Base-by-base conservation (phyloP, 2,329 filamentous ascomycete species). In the Penicillium sp. region DNA sequence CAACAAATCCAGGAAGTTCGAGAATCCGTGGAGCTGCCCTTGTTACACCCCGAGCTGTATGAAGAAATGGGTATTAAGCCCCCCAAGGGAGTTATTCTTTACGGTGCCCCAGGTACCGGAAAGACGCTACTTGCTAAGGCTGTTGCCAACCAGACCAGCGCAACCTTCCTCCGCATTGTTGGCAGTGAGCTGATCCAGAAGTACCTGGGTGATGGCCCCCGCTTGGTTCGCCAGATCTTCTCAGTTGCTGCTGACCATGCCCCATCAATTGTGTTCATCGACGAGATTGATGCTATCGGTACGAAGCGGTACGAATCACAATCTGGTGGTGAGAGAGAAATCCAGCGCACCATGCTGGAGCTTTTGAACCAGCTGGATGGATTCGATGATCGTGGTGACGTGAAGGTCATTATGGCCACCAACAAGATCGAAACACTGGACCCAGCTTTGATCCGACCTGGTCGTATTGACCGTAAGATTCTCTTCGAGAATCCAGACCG, bases 61-160 rank as follows among this genome's bases (percentile, higher is more conserved):
- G 94, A 99, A 77, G 94, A 99, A 81, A 99, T 99, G 94, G 94
- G 94, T 72, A 97, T 99, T 84, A 99, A 99, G 79, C 94, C 94
- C 5, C 94, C 94, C 60, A 99, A 99, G 84, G 94, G 94, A 84
- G 94, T 99, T 69, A 99, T 99, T 71, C 88, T 99, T 27, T 99
- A 99, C 75, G 94, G 94, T 79, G 92, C 91, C 6, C 94, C 94
- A 0, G 94, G 94, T 77, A 99, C 94, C 9, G 94, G 94, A 77
- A 99, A 97, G 81, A 97, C 93, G 6, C 82, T 97, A 3, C 82
- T 99, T 57, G 94, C 94, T 61, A 97, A 97, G 81, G 94, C 94
- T 10, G 94, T 99, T 50, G 94, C 94, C 66, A 97, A 99, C 75
- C 93, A 97, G 76, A 97, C 94, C n/a, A 97, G 93, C 61, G 94